These are phyloP conservation scores for Colletotrichum sublineola DNA, from an alignment of 2,329 filamentous ascomycete genomes.

Conservation along the genomic window DNA sequence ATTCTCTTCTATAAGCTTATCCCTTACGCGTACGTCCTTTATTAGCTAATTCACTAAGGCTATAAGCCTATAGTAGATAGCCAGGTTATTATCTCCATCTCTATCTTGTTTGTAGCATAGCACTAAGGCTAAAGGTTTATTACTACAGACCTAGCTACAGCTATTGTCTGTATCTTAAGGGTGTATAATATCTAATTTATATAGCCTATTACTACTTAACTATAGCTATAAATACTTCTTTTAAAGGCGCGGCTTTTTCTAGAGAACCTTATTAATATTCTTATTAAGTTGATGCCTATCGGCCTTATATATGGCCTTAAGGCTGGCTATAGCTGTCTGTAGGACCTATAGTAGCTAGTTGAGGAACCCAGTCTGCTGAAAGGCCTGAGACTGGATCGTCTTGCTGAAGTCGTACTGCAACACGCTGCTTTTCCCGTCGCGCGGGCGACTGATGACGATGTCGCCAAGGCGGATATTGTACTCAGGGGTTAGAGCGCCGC, in stretches of 20 bases:
- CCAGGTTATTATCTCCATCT: constrained; percentile 11
- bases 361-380: constrained; percentile 36
- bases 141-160: constrained; percentile 22
- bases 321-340: constrained; percentile 31
- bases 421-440: constrained; percentile 40
- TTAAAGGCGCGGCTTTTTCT: constrained; percentile 30
- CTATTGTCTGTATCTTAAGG: neutral
- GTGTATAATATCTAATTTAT: constrained; percentile 27
- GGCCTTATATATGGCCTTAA: constrained; percentile 30
- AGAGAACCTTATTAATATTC: constrained; percentile 15
- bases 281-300: constrained; percentile 41
- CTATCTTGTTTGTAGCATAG: neutral
- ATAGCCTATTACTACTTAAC: constrained; percentile 30
- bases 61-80: constrained; percentile 35
- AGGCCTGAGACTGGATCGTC: constrained; percentile 39
- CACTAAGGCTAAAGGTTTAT: constrained; percentile 20
- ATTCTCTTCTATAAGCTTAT: constrained; percentile 33
- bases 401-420: constrained; percentile 49
- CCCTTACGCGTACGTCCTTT: constrained; percentile 42
- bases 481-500: constrained; percentile 51
- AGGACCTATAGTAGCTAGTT: constrained; percentile 43
- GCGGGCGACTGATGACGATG: constrained; percentile 30
- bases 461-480: constrained; percentile 51
- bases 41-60: constrained; percentile 42
- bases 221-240: constrained; percentile 35